These are phyloP conservation scores for Picochlorum costavermella DNA, from an alignment of 139 green algal genomes.

Conservation along the genomic window DNA sequence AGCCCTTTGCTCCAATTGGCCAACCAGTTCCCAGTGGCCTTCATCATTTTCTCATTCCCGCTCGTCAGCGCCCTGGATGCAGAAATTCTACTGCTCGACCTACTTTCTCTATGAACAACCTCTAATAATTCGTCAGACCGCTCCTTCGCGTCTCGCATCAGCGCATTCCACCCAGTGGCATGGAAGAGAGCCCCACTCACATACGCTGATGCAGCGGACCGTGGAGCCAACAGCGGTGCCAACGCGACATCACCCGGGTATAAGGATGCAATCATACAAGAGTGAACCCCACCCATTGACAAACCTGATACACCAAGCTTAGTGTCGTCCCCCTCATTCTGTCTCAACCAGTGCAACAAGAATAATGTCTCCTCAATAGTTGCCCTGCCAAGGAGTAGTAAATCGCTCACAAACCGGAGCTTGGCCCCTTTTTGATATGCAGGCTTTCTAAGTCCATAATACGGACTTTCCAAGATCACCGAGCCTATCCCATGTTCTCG, in stretches of 20 bases:
- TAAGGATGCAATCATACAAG: constrained; percentile 66
- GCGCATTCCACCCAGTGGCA: constrained; percentile 38
- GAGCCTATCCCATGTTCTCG: constrained; percentile 57
- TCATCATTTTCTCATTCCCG: not conserved
- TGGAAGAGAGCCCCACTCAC: constrained; percentile 60
- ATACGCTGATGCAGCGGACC: constrained; percentile 65
- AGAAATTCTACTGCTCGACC: not conserved
- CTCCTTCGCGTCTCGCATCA: constrained; percentile 20
- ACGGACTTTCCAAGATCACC: constrained; percentile 70
- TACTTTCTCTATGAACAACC: constrained; percentile 19
- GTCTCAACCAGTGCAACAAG: constrained; percentile 56
- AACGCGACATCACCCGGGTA: constrained; percentile 52
- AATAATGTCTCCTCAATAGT: constrained; percentile 74
- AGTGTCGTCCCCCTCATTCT: constrained; percentile 28
- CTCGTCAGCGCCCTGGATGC: not conserved
- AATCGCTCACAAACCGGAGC: constrained; percentile 68
- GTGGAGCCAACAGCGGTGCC: constrained; percentile 62
- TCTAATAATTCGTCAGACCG: constrained; percentile 3
- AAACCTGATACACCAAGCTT: constrained; percentile 58
- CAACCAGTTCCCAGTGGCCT: not conserved
- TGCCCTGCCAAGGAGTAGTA: constrained; percentile 68
- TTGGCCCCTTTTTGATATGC: constrained; percentile 59
- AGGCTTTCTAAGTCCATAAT: constrained; percentile 63
- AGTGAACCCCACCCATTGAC: constrained; percentile 84
- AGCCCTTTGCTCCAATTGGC: constrained; percentile 1